phyloP scores from a whole-genome alignment of 805 yeast species.

The Myxozyma melibiosi region DNA sequence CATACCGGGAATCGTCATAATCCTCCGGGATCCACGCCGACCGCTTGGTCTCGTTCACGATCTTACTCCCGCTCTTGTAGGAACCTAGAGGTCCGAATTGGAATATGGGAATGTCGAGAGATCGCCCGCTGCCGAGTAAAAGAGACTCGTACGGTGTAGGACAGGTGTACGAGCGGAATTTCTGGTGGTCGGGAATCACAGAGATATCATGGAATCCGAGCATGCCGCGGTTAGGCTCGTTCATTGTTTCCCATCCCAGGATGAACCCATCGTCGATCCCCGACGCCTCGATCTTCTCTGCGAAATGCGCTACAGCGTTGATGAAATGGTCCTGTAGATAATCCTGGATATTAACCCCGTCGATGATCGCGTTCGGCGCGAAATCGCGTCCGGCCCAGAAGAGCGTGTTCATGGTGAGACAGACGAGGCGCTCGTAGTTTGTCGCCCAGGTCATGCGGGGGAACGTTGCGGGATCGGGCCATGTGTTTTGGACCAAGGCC shows the following conservation, averaged over 20 bases:
- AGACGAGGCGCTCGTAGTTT: constrained; percentile 74
- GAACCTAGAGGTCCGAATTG: constrained; percentile 78
- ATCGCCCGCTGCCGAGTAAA: constrained; percentile 75
- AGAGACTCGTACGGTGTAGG: constrained; percentile 80
- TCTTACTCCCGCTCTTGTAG: constrained; percentile 56
- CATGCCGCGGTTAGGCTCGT: constrained; percentile 82
- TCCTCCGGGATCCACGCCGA: constrained; percentile 67
- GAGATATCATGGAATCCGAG: constrained; percentile 63
- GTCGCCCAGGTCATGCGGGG: constrained; percentile 95
- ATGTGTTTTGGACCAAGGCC: constrained; percentile 70
- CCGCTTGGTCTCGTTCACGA: constrained; percentile 66
- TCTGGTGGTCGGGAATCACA: constrained; percentile 55
- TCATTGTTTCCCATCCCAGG: constrained; percentile 80
- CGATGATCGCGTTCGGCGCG: constrained; percentile 73
- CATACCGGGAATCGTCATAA: constrained; percentile 63
- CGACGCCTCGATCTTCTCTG: constrained; percentile 49
- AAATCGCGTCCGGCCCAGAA: constrained; percentile 77
- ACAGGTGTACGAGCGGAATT: constrained; percentile 73
- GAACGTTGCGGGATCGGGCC: constrained; percentile 50
- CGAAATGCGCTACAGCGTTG: constrained; percentile 54
- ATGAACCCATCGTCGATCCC: constrained; percentile 56
- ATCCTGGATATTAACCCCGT: constrained; percentile 76
- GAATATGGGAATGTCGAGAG: constrained; percentile 68
- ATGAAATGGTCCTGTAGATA: constrained; percentile 68
- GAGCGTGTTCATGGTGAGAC: constrained; percentile 79